Conservation (phyloP, 805 yeast genomes). For the Debaryomyces tyrocola region DNA sequence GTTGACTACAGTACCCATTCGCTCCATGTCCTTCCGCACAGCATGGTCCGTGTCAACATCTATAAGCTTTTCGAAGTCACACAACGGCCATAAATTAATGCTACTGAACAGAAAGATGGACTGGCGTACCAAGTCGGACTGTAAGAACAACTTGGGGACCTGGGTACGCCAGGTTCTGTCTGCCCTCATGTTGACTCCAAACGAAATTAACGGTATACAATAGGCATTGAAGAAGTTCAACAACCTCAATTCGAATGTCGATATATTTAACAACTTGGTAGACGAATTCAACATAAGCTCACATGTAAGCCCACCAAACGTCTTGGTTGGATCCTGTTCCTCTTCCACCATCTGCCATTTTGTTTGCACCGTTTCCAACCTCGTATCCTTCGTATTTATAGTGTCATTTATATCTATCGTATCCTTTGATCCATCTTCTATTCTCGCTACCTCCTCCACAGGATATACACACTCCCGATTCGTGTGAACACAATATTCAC, state of each 20-base stretch:
- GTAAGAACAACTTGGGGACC: constrained; percentile 25
- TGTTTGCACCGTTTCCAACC: background rate
- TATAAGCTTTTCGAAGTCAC: constrained; percentile 9
- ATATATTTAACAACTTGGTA: constrained; percentile 9
- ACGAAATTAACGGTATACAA: constrained; percentile 28
- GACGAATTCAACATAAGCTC: constrained; percentile 1
- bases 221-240: constrained; percentile 26
- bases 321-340: background rate
- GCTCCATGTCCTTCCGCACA: background rate
- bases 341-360: background rate
- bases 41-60: background rate
- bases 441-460: background rate
- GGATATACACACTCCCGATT: constrained; percentile 24
- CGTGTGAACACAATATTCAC: constrained; percentile 34
- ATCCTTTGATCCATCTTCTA: too few relatives aligned
- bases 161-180: constrained; percentile 23
- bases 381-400: background rate
- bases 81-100: constrained; percentile 23
- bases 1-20: too few relatives aligned
- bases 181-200: constrained; percentile 17
- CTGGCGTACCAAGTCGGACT: constrained; percentile 25
- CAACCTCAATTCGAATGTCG: constrained; percentile 23
- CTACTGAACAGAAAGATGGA: constrained; percentile 24
- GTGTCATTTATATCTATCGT: too few relatives aligned
- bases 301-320: background rate